phyloP scores from a whole-genome alignment of 352 stramenopile genomes.

The Pythium phragmiticola region DNA sequence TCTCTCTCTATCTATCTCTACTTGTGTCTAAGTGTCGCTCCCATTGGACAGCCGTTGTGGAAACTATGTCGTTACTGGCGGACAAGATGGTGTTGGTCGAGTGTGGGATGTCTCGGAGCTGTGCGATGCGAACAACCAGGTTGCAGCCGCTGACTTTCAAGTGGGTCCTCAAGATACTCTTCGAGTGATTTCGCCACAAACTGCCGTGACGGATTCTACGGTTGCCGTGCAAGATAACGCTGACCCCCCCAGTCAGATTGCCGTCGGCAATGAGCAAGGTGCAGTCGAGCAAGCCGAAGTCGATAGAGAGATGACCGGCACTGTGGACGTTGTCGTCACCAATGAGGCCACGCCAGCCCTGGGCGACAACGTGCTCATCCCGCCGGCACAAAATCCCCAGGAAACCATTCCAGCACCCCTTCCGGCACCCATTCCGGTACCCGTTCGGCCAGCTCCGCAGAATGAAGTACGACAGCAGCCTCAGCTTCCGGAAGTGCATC shows the following conservation, averaged over 20 bases:
- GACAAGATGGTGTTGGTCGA: slow-evolving; percentile 85
- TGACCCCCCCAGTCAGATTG: not conserved
- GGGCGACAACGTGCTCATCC: not conserved
- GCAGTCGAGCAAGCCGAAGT: not conserved
- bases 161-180: slow-evolving; percentile 14
- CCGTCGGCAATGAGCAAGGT: not conserved
- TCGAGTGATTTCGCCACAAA: not conserved
- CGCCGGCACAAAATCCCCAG: not conserved
- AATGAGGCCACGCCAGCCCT: not conserved
- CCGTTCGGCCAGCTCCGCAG: not conserved
- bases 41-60: slow-evolving; percentile 48
- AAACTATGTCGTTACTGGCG: slow-evolving; percentile 86
- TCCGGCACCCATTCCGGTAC: not conserved
- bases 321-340: not conserved
- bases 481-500: slow-evolving; percentile 21
- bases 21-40: slow-evolving; percentile 9
- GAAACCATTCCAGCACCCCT: not conserved
- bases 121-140: slow-evolving; percentile 18
- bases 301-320: not conserved
- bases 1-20: not conserved
- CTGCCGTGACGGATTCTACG: not conserved
- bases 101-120: slow-evolving; percentile 73
- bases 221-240: not conserved
- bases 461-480: slow-evolving; percentile 20
- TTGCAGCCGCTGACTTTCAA: slow-evolving; percentile 18